Evolutionary conservation across 2,329 filamentous ascomycete genomes (phyloP), one percentile per base, ranked within the genome.

Genomic region (Trichophyton mentagrophytes): DNA sequence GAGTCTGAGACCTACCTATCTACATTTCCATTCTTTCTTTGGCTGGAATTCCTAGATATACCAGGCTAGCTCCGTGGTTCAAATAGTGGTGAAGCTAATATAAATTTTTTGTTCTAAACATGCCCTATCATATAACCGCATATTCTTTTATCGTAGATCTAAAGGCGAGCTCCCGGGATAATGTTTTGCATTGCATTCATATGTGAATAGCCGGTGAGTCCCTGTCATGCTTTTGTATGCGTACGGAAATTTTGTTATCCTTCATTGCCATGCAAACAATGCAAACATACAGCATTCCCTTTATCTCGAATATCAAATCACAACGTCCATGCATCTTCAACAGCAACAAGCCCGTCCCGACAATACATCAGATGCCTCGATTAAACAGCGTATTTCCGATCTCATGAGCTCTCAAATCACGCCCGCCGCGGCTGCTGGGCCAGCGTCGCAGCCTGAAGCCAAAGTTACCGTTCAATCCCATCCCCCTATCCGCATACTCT

Each of bases 1-100:
- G 70, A 67, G 57, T 67, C 71, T 53, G 67, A 68, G 38, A 76
- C 67, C 1, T 82, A 79, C 64, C 82, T 84, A 61, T 88, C 83
- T 63, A 82, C 61, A 79, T 80, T 53, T 80, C 70, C 73, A 83
- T 66, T 84, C 78, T 64, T 85, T 84, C 58, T 76, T 80, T 67
- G 27, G 78, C 68, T 51, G 22, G 46, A 15, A 51, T 51, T 11
- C 20, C 46, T 27, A 27, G 20, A 27, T 51, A 27, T 25, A 27
- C 46, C 8, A 15, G 46, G 20, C 46, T 51, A 51, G 46, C 46
- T 51, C 20, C 22, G 22, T 25, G 46, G 20, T 51, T 9, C 20
- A 51, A 27, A 5, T 51, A 51, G 20, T 27, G 9, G 20, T 47
- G 9, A 47, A 47, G 9, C 8, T 47, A 47, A 47, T 20, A 20